Base-by-base conservation (phyloP, 495 filamentous ascomycete genomes). In the Glarea lozoyensis region DNA sequence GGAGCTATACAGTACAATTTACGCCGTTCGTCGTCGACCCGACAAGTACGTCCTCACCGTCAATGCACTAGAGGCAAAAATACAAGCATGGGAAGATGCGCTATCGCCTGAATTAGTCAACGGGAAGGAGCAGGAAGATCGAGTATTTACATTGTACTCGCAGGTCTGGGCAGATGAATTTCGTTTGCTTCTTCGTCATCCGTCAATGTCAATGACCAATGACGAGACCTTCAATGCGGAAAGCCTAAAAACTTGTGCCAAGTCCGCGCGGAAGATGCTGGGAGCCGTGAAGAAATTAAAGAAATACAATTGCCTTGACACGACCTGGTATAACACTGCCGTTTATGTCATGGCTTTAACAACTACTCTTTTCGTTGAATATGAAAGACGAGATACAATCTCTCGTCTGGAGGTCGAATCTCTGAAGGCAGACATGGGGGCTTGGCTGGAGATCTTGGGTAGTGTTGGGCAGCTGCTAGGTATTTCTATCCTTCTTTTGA, bases 311-410 rank as follows among this genome's bases (percentile, higher is more conserved):
- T 78, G 79, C 46, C 60, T 88, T n/a, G 85, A 90, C 50, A 84
- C 80, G 10, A 86, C 84, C n/a, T 88, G 83, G 83, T 81, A 84
- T 46, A 79, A 77, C 43, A 60, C 70, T 37, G 76, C 82, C 0
- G 70, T 84, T 16, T 86, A 85, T 54, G 67, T 88, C 6, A 74
- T 82, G 22, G 82, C 82, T 4, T 78, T 87, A 34, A 78, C 84
- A 40, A 86, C 82, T 2, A 77, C 72, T 3, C 58, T 90, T 1
- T 86, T 84, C 46, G 80, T 74, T 0, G 69, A 81, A 40, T 84
- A 73, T 67, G 72, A 86, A 48, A 69, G 80, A 44, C 68, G 75
- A 32, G 68, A 73, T 46, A 64, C 73, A n/a, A 73, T 76, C 5
- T 75, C 67, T 2, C 40, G 60, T 2, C 57, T 57, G 10, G 77